phyloP scores from a whole-genome alignment of 192 early-diverging fungal genomes.

The Piromyces finnis region DNA sequence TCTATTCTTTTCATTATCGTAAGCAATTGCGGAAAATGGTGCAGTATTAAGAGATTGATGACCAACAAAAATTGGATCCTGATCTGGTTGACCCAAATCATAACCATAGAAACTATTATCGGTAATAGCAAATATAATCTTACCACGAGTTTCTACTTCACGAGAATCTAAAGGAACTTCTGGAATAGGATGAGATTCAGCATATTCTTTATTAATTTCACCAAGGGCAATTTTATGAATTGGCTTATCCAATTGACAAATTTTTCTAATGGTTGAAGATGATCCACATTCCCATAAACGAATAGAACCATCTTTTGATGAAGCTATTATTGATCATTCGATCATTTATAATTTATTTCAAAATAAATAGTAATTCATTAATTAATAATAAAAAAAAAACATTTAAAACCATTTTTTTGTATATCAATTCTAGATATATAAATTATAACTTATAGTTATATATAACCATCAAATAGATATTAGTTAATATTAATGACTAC shows the following conservation, averaged over 20 bases:
- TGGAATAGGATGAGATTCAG: background rate
- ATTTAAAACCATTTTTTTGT: too few relatives aligned
- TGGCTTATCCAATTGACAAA: constrained; percentile 54
- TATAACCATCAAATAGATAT: too few relatives aligned
- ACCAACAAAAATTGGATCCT: background rate
- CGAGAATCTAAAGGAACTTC: background rate
- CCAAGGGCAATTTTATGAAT: constrained; percentile 48
- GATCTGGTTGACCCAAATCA: background rate
- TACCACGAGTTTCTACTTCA: background rate
- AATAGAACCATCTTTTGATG: constrained; percentile 30
- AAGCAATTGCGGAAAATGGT: background rate
- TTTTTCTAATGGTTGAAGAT: background rate
- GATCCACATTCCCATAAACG: constrained; percentile 33
- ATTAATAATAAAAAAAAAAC: too few relatives aligned
- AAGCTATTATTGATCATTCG: constrained; percentile 9
- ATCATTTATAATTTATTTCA: too few relatives aligned
- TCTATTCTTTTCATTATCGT: background rate
- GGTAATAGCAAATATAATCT: background rate
- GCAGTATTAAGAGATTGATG: background rate
- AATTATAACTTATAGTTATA: too few relatives aligned
- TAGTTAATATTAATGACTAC: too few relatives aligned
- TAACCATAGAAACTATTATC: background rate
- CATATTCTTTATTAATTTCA: constrained; percentile 3
- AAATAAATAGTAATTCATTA: too few relatives aligned
- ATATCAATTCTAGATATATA: too few relatives aligned